These are phyloP conservation scores for Kwoniella botswanensis DNA, from an alignment of 768 basidiomycete species.

Conservation along the genomic window DNA sequence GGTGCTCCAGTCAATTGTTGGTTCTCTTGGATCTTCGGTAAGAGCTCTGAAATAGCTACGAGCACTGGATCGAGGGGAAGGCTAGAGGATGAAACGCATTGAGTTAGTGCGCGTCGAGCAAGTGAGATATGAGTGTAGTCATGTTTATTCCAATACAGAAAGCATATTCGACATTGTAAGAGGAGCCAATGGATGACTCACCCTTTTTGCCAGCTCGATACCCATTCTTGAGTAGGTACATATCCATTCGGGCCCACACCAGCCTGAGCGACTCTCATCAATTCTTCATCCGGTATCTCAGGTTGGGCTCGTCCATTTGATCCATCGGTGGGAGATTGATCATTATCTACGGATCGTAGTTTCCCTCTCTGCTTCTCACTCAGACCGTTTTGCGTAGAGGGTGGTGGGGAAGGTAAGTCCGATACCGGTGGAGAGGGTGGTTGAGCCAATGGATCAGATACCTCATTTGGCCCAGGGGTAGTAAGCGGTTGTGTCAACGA, in stretches of 20 bases:
- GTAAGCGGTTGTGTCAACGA: slow-evolving; percentile 31
- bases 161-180: too few relatives aligned
- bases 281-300: slow-evolving; percentile 60
- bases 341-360: slow-evolving; percentile 68
- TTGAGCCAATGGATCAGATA: slow-evolving; percentile 26
- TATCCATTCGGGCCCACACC: slow-evolving; percentile 89
- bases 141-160: too few relatives aligned
- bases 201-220: slow-evolving; percentile 95
- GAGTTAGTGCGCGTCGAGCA: background rate
- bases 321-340: slow-evolving; percentile 30
- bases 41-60: slow-evolving; percentile 82
- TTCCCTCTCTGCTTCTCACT: slow-evolving; percentile 95
- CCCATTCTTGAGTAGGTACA: slow-evolving; percentile 96
- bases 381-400: slow-evolving; percentile 36
- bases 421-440: background rate
- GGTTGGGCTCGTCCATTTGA: slow-evolving; percentile 56
- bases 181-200: slow-evolving; percentile 56
- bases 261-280: slow-evolving; percentile 70
- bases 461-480: slow-evolving; percentile 33
- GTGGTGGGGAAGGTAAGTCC: slow-evolving; percentile 38
- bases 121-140: too few relatives aligned
- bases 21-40: slow-evolving; percentile 81
- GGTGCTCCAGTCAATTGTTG: slow-evolving; percentile 71
- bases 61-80: slow-evolving; percentile 87
- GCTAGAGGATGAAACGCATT: slow-evolving; percentile 59